These are phyloP conservation scores for Dioscorea dumetorum DNA, from an alignment of 106 monocot genomes.

Conservation along the genomic window DNA sequence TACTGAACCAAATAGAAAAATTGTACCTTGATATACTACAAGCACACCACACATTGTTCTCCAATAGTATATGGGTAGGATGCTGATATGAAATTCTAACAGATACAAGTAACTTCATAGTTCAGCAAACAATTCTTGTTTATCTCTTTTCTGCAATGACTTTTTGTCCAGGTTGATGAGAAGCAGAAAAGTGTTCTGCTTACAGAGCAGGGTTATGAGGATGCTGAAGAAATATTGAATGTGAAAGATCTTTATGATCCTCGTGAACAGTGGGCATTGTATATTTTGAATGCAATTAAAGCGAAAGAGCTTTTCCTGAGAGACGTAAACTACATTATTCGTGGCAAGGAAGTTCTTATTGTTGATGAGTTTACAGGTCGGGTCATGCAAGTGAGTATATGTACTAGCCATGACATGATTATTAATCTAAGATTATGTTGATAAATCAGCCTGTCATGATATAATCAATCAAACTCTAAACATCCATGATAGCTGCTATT, in stretches of 20 bases:
- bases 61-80: too few relatives aligned
- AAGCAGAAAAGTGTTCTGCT: constrained; percentile 94
- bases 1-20: too few relatives aligned
- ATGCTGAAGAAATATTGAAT: constrained; percentile 90
- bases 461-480: too few relatives aligned
- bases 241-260: constrained; percentile 98
- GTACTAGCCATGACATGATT: background rate
- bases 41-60: too few relatives aligned
- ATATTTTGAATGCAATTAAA: constrained; percentile 87
- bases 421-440: too few relatives aligned
- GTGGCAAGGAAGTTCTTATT: constrained; percentile 87
- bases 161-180: constrained; percentile 76
- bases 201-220: constrained; percentile 93
- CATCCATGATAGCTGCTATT: background rate
- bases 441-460: too few relatives aligned
- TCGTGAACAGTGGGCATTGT: constrained; percentile 91
- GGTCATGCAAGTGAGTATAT: constrained; percentile 81
- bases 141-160: background rate
- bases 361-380: constrained; percentile 99
- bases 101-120: background rate
- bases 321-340: constrained; percentile 94
- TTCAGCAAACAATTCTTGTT: background rate
- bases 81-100: too few relatives aligned
- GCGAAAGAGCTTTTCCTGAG: constrained; percentile 97
- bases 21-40: too few relatives aligned